Percentiles rank a stretch among this genome's conserved stretches.
Evolutionary conservation across 345 rosid species (phyloP).

Genomic region (Conringia planisiliqua): DNA sequence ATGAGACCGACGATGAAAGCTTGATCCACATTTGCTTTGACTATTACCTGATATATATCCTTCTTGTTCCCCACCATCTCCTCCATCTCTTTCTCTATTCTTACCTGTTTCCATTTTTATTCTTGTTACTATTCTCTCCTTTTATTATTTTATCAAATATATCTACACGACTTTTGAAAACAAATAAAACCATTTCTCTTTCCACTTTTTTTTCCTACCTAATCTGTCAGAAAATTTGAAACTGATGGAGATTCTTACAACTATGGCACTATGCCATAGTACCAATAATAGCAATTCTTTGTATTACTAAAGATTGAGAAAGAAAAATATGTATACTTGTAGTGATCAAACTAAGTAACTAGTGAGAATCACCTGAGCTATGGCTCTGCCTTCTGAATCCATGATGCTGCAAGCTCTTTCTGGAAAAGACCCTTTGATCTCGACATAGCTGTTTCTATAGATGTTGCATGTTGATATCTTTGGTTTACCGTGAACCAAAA

Average conservation of each 20-base stretch:
- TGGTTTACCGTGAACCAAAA: slow-evolving; percentile 38
- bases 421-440: slow-evolving; percentile 57
- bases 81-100: slow-evolving; percentile 44
- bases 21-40: slow-evolving; percentile 31
- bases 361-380: slow-evolving; percentile 50
- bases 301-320: background rate
- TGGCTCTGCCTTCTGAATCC: slow-evolving; percentile 45
- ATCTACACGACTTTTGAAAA: background rate
- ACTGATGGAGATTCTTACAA: background rate
- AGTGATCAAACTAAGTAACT: background rate
- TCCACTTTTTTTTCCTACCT: background rate
- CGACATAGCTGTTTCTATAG: slow-evolving; percentile 40
- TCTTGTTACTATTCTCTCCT: background rate
- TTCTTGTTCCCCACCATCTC: slow-evolving; percentile 45
- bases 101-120: slow-evolving; percentile 39
- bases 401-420: slow-evolving; percentile 52
- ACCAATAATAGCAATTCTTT: background rate
- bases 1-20: slow-evolving; percentile 51
- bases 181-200: background rate
- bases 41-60: slow-evolving; percentile 53
- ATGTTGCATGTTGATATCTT: slow-evolving; percentile 28
- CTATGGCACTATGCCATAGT: background rate
- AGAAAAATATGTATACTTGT: background rate
- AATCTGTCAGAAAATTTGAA: background rate
- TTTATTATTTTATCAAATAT: background rate